Conservation (phyloP, 2,329 filamentous ascomycete genomes). For the Aspergillus latus region DNA sequence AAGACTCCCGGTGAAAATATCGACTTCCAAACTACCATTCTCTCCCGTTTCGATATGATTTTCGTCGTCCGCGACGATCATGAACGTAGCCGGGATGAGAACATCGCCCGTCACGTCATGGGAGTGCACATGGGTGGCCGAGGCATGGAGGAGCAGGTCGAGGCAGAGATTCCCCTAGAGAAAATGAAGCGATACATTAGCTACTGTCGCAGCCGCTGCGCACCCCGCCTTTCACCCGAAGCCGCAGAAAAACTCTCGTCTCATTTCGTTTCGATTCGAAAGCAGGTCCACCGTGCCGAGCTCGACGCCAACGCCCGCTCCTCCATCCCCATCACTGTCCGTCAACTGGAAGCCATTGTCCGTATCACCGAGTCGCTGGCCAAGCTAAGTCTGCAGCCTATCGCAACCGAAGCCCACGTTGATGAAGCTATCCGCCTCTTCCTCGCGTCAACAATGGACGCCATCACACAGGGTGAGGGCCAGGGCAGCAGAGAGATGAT, state of each 20-base stretch:
- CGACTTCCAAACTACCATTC: slow-evolving; percentile 96
- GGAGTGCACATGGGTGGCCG: slow-evolving; percentile 91
- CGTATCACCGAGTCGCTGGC: slow-evolving; percentile 95
- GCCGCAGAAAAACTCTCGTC: slow-evolving; percentile 95
- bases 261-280: slow-evolving; percentile 93
- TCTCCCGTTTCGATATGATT: slow-evolving; percentile 99
- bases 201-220: slow-evolving; percentile 94
- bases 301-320: slow-evolving; percentile 85
- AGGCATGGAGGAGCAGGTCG: slow-evolving; percentile 75
- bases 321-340: slow-evolving; percentile 94
- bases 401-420: slow-evolving; percentile 88
- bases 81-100: slow-evolving; percentile 82
- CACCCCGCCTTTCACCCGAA: slow-evolving; percentile 83
- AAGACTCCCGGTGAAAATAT: slow-evolving; percentile 98
- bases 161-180: slow-evolving; percentile 88
- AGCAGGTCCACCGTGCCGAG: slow-evolving; percentile 89
- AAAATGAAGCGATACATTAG: slow-evolving; percentile 98
- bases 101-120: slow-evolving; percentile 96
- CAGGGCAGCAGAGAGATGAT: slow-evolving; percentile 84
- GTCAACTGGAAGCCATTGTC: slow-evolving; percentile 94
- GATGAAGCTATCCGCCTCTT: slow-evolving; percentile 97
- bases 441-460: slow-evolving; percentile 96
- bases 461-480: slow-evolving; percentile 84
- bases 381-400: slow-evolving; percentile 80
- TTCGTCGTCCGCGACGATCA: slow-evolving; percentile 98